A percentile compares a stretch with the other conserved stretches of the same genome.
These are phyloP conservation scores for Wickerhamomyces mucosus DNA, from an alignment of 805 yeast genomes.

Conservation along the genomic window DNA sequence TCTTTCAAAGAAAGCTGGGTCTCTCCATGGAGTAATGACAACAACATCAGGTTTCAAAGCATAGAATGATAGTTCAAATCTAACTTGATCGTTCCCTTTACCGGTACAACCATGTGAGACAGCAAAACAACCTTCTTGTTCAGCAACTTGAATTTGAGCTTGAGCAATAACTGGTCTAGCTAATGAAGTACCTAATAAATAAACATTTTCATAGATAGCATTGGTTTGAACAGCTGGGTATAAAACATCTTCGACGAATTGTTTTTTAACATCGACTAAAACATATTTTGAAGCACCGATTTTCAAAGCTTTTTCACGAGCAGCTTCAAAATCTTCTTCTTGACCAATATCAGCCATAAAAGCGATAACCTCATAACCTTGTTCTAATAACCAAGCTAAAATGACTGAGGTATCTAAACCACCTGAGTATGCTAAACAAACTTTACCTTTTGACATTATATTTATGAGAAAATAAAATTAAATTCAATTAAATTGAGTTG, in stretches of 20 bases:
- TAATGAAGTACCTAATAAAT: conserved; percentile 91
- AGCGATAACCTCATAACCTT: conserved; percentile 97
- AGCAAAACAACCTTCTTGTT: conserved; percentile 95
- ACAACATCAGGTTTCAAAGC: conserved; percentile 96
- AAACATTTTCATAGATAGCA: conserved; percentile 96
- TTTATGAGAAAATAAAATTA: no score
- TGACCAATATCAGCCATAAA: conserved; percentile 98
- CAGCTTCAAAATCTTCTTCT: conserved; percentile 98
- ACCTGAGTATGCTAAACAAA: conserved; percentile 98
- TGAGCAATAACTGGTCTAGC: conserved; percentile 99
- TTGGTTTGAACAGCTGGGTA: conserved; percentile 95
- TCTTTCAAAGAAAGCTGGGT: conserved; percentile 86
- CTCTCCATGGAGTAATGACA: conserved; percentile 99
- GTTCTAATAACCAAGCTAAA: conserved; percentile 95
- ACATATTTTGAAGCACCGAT: conserved; percentile 97
- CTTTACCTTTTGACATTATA: conserved; percentile 92
- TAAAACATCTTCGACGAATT: conserved; percentile 86
- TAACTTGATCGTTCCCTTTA: conserved; percentile 98
- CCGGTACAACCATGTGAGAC: conserved; percentile 99
- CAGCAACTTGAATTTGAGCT: conserved; percentile 96
- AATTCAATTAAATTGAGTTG: no score
- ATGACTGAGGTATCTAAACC: conserved; percentile 98
- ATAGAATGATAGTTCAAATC: conserved; percentile 94
- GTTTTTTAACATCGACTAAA: conserved; percentile 87
- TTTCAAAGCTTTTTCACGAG: conserved; percentile 89